Percentiles rank a stretch among this genome's conserved stretches.
Evolutionary conservation across 148 eudicot species (phyloP).

Genomic region (Amaranthus palmeri): DNA sequence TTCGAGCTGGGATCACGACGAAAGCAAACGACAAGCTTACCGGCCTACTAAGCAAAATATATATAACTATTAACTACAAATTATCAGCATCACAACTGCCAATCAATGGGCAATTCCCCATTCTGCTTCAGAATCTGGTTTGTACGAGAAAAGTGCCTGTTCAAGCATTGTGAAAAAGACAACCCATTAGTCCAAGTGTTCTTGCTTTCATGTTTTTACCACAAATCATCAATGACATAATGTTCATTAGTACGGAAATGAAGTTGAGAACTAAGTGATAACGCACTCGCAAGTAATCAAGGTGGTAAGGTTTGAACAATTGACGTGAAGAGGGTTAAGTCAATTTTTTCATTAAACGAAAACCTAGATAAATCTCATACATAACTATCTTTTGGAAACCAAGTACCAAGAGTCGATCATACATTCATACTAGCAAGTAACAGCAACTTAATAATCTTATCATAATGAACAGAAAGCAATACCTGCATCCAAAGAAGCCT

Average conservation of each 20-base stretch:
- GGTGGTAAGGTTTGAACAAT: neutral
- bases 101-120: slow-evolving; percentile 66
- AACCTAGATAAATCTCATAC: neutral
- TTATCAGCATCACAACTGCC: slow-evolving; percentile 51
- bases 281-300: neutral
- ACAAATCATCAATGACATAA: neutral
- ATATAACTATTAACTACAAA: neutral
- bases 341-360: neutral
- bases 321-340: neutral
- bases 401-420: neutral
- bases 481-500: slow-evolving; percentile 99
- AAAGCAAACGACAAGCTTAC: neutral
- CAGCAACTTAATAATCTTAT: neutral
- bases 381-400: neutral
- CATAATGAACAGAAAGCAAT: slow-evolving; percentile 8
- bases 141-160: slow-evolving; percentile 94
- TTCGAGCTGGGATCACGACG: neutral
- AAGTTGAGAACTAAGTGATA: neutral
- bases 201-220: neutral
- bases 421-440: neutral
- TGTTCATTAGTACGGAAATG: neutral
- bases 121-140: slow-evolving; percentile 61
- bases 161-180: neutral
- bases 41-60: neutral
- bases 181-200: neutral